Conservation (phyloP, 352 stramenopile species). For the Phytophthora agathidicida region DNA sequence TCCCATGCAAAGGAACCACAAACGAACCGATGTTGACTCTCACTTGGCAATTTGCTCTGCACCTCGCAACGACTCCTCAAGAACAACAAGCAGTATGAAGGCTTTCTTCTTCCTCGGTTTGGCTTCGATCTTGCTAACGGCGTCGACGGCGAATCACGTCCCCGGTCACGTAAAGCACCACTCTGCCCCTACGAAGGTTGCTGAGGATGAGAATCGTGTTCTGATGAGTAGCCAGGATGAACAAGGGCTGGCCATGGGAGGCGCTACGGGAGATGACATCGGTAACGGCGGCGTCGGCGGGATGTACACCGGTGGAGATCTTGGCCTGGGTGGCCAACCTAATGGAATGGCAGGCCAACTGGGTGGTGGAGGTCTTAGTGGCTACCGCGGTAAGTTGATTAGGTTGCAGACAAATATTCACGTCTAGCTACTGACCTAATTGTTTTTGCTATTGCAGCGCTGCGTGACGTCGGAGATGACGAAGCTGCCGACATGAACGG, state of each 20-base stretch:
- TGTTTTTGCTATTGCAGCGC: constrained; percentile 19
- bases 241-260: neutral
- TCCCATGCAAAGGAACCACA: too few species aligned
- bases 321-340: too few species aligned
- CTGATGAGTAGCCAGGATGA: constrained; percentile 5
- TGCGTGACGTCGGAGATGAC: constrained; percentile 19
- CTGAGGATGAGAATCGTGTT: constrained; percentile 8
- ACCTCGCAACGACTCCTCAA: neutral
- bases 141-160: constrained; percentile 11
- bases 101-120: constrained; percentile 11
- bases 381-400: constrained; percentile 22
- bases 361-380: constrained; percentile 8
- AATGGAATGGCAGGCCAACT: too few species aligned
- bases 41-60: constrained; percentile 21
- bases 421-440: too few species aligned
- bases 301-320: too few species aligned
- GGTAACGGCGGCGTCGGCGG: too few species aligned
- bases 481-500: neutral
- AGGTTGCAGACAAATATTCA: too few species aligned
- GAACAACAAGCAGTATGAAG: constrained; percentile 27
- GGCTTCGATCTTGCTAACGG: constrained; percentile 11
- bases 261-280: neutral
- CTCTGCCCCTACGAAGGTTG: neutral
- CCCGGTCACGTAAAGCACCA: constrained; percentile 5
- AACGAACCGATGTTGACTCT: neutral